Base-by-base conservation (phyloP, 1,139 yeast genomes). In the Nakaseomyces kungkrabaensis region DNA sequence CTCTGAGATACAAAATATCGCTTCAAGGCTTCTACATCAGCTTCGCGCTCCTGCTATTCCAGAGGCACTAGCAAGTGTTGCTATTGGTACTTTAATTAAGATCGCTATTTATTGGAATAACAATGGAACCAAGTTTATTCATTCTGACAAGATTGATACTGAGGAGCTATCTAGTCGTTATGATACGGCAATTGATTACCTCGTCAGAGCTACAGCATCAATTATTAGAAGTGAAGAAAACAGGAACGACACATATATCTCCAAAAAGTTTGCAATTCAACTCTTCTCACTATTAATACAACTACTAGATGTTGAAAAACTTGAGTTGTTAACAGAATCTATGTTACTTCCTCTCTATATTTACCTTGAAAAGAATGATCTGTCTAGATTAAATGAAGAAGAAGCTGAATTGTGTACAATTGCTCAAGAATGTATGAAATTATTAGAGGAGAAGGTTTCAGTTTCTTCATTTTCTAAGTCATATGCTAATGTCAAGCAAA, bases 21-120 rank as follows among this genome's bases (percentile, higher is more conserved):
- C 86, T 0, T 77, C 78, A 57, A 78, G 89, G 59, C 68, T 79
- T 44, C 72, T 88, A 52, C 85, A 89, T 61, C 96, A 88, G 69
- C 68, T 90, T 48, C 79, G 85, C 27, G 96, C 96, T 0, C 94
- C 96, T 1, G 69, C 77, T 4, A 73, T 88, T 34, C 69, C 85
- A 1, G 82, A 81, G 49, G 80, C 76, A 0, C 71, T 88, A 49
- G 86, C 88, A 0, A 66, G 74, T 22, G 86, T 83, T 60, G 73
- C 78, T 38, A 80, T 84, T 27, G 85, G 84, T 66, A 83, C 85
- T 54, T 68, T 90, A 55, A 81, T 85, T 1, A 66, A 73, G 45
- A 73, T 87, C 47, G 73, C 84, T 3, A 74, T 77, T 67, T 71
- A 69, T 53, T 87, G 96, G 95, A 79, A 80, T 46, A 58, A 66